Percentiles rank a stretch among this genome's conserved stretches.
Evolutionary conservation across 129 eudicot genomes (phyloP).

Genomic region (Flaveria sonorensis): DNA sequence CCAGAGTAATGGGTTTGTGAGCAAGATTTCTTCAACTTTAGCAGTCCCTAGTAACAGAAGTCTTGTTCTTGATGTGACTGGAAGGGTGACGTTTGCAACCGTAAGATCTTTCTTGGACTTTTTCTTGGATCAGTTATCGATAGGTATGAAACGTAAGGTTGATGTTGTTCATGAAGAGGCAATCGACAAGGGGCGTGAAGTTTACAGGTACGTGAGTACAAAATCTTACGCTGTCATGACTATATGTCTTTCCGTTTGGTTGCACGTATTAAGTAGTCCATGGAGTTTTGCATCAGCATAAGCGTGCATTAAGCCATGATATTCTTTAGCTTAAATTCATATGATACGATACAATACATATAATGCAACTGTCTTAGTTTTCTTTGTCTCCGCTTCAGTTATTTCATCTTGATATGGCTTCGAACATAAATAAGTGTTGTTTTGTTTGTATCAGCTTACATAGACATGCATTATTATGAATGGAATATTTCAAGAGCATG

Average conservation of each 20-base stretch:
- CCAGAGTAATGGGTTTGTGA: slow-evolving; percentile 49
- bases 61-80: slow-evolving; percentile 77
- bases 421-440: not conserved
- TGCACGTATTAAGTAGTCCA: slow-evolving; percentile 66
- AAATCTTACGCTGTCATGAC: slow-evolving; percentile 64
- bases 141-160: slow-evolving; percentile 48
- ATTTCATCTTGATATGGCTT: slow-evolving; percentile 10
- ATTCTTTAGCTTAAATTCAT: slow-evolving; percentile 36
- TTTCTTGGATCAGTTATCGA: slow-evolving; percentile 52
- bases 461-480: not conserved
- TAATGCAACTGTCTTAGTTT: slow-evolving; percentile 40
- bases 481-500: not conserved
- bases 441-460: slow-evolving; percentile 20
- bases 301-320: slow-evolving; percentile 1
- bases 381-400: slow-evolving; percentile 14
- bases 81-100: slow-evolving; percentile 71
- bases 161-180: slow-evolving; percentile 60
- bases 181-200: slow-evolving; percentile 61
- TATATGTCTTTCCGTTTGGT: slow-evolving; percentile 71
- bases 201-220: slow-evolving; percentile 52
- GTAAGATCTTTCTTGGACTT: slow-evolving; percentile 68
- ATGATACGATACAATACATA: slow-evolving; percentile 27
- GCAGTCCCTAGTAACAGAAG: slow-evolving; percentile 78
- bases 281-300: slow-evolving; percentile 64
- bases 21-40: slow-evolving; percentile 64